Evolutionary conservation across 2,329 filamentous ascomycete species (phyloP).

Genomic region (Aureobasidium subglaciale): DNA sequence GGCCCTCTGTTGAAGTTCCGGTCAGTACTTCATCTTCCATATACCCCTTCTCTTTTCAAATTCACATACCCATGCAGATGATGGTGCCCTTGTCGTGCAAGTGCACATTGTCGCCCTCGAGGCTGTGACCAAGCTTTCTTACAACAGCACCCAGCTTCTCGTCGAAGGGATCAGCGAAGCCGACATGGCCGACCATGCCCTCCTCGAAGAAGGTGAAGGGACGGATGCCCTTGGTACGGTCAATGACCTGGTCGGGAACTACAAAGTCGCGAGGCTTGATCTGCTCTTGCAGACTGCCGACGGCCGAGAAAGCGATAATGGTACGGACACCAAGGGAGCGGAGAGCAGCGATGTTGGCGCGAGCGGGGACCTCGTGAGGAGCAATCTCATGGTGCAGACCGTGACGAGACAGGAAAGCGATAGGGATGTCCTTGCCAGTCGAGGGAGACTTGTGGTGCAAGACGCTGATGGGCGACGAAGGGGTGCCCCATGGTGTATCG

Average conservation of each 20-base stretch:
- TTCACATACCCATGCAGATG: slow-evolving; percentile 77
- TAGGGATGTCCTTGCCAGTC: slow-evolving; percentile 50
- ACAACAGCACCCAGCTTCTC: slow-evolving; percentile 68
- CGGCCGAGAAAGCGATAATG: slow-evolving; percentile 90
- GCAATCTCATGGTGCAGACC: slow-evolving; percentile 81
- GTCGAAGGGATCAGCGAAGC: slow-evolving; percentile 95
- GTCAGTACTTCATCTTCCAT: neutral
- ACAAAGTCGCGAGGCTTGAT: slow-evolving; percentile 97
- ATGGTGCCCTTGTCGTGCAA: slow-evolving; percentile 79
- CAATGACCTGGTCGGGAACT: slow-evolving; percentile 91
- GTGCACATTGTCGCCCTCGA: slow-evolving; percentile 77
- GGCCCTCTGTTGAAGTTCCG: slow-evolving; percentile 65
- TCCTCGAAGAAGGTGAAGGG: slow-evolving; percentile 94
- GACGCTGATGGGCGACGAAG: slow-evolving; percentile 73
- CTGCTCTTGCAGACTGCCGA: slow-evolving; percentile 84
- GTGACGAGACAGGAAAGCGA: slow-evolving; percentile 93
- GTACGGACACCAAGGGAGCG: slow-evolving; percentile 81
- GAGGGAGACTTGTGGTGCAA: slow-evolving; percentile 76
- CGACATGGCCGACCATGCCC: slow-evolving; percentile 87
- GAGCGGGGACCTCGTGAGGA: slow-evolving; percentile 88
- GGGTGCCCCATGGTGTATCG: slow-evolving; percentile 79
- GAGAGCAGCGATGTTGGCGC: slow-evolving; percentile 97
- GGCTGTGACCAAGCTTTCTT: slow-evolving; percentile 63
- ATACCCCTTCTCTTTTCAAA: neutral
- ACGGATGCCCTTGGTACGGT: slow-evolving; percentile 89